Evolutionary conservation across 441 rosid genomes (phyloP).

Genomic region (Erodium texanum): DNA sequence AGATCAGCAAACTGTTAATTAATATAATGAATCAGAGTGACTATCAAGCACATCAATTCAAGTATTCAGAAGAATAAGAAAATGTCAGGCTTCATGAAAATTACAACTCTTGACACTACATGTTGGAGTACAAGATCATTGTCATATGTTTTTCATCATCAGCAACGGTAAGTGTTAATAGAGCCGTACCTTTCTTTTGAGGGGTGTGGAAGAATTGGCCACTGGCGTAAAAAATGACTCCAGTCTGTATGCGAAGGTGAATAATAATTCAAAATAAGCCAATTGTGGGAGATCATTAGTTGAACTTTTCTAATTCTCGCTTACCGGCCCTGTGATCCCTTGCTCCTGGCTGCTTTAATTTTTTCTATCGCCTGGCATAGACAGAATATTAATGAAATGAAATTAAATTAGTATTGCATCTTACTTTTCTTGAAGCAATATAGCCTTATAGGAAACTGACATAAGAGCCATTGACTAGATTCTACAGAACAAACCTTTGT

Average conservation of each 20-base stretch:
- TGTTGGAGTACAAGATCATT: too few species aligned
- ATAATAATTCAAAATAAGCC: conserved; percentile 9
- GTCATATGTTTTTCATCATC: too few species aligned
- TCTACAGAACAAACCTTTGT: conserved; percentile 47
- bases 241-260: conserved; percentile 34
- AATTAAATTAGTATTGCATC: conserved; percentile 11
- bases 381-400: too few species aligned
- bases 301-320: conserved; percentile 17
- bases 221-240: conserved; percentile 89
- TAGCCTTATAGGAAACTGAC: conserved; percentile 13
- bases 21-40: neutral
- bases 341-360: conserved; percentile 86
- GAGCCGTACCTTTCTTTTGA: conserved; percentile 72
- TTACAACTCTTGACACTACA: too few species aligned
- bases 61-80: too few species aligned
- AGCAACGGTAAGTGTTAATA: conserved; percentile 1
- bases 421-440: conserved; percentile 13
- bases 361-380: conserved; percentile 73
- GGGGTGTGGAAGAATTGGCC: conserved; percentile 43
- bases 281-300: conserved; percentile 7
- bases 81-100: too few species aligned
- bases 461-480: neutral
- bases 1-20: neutral
- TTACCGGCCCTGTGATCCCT: conserved; percentile 90
- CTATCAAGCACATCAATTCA: too few species aligned